These are phyloP conservation scores for Baeospora myosura DNA, from an alignment of 1,284 basidiomycete genomes.

Conservation along the genomic window DNA sequence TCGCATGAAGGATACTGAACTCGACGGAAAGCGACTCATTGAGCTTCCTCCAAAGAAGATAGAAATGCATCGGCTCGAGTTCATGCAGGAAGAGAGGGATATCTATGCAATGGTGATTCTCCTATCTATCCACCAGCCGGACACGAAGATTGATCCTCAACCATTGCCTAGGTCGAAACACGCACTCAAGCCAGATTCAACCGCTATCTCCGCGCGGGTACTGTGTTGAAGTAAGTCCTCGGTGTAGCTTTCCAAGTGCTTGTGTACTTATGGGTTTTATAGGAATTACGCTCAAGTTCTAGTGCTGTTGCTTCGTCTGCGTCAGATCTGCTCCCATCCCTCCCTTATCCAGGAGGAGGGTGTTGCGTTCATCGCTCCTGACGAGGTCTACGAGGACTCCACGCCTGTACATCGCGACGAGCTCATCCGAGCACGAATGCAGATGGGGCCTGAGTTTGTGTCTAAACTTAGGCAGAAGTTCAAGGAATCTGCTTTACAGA, in stretches of 20 bases:
- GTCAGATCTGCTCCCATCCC: conserved; percentile 52
- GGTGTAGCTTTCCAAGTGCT: background rate
- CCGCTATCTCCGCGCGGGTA: conserved; percentile 45
- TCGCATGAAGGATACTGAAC: conserved; percentile 44
- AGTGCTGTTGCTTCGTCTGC: conserved; percentile 45
- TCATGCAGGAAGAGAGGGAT: conserved; percentile 46
- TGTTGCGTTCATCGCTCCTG: conserved; percentile 29
- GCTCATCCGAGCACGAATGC: conserved; percentile 33
- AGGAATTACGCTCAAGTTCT: conserved; percentile 52
- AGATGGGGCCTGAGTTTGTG: conserved; percentile 43
- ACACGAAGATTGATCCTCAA: no score
- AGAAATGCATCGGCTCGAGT: conserved; percentile 39
- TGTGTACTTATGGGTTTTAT: background rate
- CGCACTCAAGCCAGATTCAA: conserved; percentile 53
- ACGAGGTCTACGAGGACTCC: conserved; percentile 28
- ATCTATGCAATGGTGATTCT: conserved; percentile 43
- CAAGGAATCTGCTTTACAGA: conserved; percentile 28
- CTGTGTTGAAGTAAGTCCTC: conserved; percentile 41
- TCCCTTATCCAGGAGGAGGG: conserved; percentile 42
- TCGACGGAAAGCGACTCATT: conserved; percentile 56
- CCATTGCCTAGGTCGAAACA: conserved; percentile 38
- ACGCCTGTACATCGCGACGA: conserved; percentile 16
- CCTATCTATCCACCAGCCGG: background rate
- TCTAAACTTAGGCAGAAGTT: conserved; percentile 37
- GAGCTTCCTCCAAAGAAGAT: conserved; percentile 49